phyloP scores from a whole-genome alignment of 2,329 filamentous ascomycete genomes.

The Cytospora mali region DNA sequence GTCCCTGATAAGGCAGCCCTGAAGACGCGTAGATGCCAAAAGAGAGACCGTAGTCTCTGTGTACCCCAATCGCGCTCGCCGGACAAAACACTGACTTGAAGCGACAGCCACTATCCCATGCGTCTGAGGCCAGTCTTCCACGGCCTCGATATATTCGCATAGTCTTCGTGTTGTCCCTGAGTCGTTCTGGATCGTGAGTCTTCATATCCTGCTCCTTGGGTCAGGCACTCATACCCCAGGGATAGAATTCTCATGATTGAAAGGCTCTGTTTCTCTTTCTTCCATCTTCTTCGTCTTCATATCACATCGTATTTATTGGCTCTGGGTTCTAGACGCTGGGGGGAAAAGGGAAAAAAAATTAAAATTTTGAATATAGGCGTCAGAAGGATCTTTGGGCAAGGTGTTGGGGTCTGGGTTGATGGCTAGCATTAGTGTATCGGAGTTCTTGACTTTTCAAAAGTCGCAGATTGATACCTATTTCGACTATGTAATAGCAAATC shows the following conservation, averaged over 20 bases:
- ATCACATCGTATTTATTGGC: not conserved
- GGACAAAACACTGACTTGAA: conserved; percentile 22
- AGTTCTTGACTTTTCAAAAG: conserved; percentile 9
- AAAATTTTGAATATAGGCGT: conserved; percentile 1
- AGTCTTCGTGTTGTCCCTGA: not conserved
- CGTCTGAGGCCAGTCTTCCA: not conserved
- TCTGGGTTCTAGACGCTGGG: not conserved
- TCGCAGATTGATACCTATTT: conserved; percentile 27
- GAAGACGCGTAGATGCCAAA: not conserved
- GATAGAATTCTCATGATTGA: not conserved
- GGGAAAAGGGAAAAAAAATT: not conserved
- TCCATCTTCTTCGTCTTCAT: no score
- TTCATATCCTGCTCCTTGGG: conserved; percentile 25
- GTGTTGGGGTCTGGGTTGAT: not conserved
- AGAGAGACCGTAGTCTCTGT: not conserved
- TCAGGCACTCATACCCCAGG: conserved; percentile 23
- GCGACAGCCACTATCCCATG: conserved; percentile 12
- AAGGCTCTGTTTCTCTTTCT: not conserved
- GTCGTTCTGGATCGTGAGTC: conserved; percentile 25
- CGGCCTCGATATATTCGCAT: conserved; percentile 6
- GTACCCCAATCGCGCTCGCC: conserved; percentile 5
- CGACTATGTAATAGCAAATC: conserved; percentile 18
- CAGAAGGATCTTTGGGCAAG: not conserved
- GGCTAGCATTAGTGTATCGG: conserved; percentile 16
- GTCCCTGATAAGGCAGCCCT: conserved; percentile 16